Percentiles rank a stretch among this genome's conserved stretches.
Evolutionary conservation across 192 early-diverging fungal genomes (phyloP).

Genomic region (Dispira simplex): DNA sequence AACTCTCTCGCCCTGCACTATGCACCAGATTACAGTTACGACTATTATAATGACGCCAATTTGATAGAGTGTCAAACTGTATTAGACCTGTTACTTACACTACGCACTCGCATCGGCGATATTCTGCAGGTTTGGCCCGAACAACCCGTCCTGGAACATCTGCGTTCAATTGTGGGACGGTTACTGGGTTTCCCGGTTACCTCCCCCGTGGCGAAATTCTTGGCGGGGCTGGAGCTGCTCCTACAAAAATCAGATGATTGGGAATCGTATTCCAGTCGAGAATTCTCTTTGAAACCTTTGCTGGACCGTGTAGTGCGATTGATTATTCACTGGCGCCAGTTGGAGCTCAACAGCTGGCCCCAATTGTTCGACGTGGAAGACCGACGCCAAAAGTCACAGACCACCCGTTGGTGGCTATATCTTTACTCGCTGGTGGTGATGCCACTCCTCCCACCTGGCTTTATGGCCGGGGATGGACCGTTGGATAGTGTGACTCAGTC

Average conservation of each 20-base stretch:
- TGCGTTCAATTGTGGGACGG: slow-evolving; percentile 42
- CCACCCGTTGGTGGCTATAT: slow-evolving; percentile 81
- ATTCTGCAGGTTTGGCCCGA: slow-evolving; percentile 79
- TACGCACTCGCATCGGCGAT: slow-evolving; percentile 39
- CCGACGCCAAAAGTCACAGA: slow-evolving; percentile 38
- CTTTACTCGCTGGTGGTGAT: slow-evolving; percentile 37
- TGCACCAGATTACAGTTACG: slow-evolving; percentile 33
- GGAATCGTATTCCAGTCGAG: slow-evolving; percentile 72
- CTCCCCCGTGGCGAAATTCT: slow-evolving; percentile 77
- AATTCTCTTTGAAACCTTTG: slow-evolving; percentile 55
- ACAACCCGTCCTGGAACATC: slow-evolving; percentile 68
- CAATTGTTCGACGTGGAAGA: slow-evolving; percentile 75
- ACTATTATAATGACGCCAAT: slow-evolving; percentile 83
- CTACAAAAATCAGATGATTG: slow-evolving; percentile 86
- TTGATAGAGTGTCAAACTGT: slow-evolving; percentile 55
- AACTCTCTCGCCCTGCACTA: too few relatives aligned
- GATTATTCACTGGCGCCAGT: slow-evolving; percentile 83
- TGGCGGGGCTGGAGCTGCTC: slow-evolving; percentile 80
- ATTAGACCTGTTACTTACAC: slow-evolving; percentile 36
- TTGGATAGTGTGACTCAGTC: background rate
- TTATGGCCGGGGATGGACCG: background rate
- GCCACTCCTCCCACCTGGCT: background rate
- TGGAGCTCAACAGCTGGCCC: slow-evolving; percentile 83
- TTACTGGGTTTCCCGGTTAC: slow-evolving; percentile 49
- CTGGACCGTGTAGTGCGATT: slow-evolving; percentile 48